Evolutionary conservation across 225 moss, liverwort and hornwort species (phyloP), one percentile per base, ranked within the genome.

Genomic region (Sphagnum contortum): DNA sequence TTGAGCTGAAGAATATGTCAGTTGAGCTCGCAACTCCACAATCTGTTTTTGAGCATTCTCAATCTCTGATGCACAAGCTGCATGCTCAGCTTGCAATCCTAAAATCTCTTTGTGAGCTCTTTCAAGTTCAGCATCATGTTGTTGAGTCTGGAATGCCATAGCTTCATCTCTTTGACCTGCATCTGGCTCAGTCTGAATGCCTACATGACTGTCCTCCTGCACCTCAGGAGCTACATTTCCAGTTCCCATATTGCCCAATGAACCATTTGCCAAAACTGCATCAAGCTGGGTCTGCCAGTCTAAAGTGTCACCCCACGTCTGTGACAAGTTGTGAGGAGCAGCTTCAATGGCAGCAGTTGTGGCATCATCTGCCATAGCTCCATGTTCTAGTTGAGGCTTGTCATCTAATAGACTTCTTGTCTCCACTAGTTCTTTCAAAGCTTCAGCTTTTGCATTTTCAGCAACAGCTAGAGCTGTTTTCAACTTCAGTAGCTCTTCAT

Each of bases 221-320:
- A 29, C 29, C 29, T 29, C 29, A 29, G 29, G 48, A 52, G 58
- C 67, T 59, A 12, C 70, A n/a, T 62, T 46, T 49, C 53, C 57
- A 44, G 57, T 11, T n/a, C 48, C 66, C 5, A 75, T 70, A 54
- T 48, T 50, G 51, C 58, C 66, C 2, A 69, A 65, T 29, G 29
- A 55, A 55, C 66, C 2, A 69, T 66, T n/a, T 67, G 74, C 74
- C 47, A 85, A 57, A 57, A 63, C 8, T 48, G 81, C 81, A 74
- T 85, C 85, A 3, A 85, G 78, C 46, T 81, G 85, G 72, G 81
- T 72, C 74, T 85, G 81, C 85, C 85, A 85, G 68, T 72, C 66
- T 60, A 64, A 3, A 10, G 77, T 77, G 2, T 66, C 69, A 50
- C 76, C 29, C 29, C 29, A 29, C 29, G 29, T 29, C 29, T 29